Percentiles rank a stretch among this genome's conserved stretches.
Evolutionary conservation across 148 eudicot species (phyloP).

Genomic region (Fagopyrum tataricum): DNA sequence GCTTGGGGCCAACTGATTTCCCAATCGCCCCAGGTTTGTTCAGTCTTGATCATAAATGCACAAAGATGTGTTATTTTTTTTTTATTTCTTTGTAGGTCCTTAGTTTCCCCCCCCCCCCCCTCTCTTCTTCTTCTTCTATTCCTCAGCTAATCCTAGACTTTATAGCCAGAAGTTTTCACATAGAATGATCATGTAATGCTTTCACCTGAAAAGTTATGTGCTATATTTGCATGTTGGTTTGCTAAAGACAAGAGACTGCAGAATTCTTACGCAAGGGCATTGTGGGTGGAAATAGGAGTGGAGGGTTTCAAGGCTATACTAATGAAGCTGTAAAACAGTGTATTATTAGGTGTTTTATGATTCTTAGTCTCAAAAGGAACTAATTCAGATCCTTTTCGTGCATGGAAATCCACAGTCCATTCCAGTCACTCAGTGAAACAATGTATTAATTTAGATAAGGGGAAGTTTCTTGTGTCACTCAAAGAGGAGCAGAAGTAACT

Average conservation of each 20-base stretch:
- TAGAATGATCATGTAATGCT: not conserved
- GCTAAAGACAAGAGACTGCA: not conserved
- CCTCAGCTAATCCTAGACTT: not conserved
- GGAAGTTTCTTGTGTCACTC: not conserved
- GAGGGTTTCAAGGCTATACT: too few relatives aligned
- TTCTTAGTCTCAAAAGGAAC: too few relatives aligned
- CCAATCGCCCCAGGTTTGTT: constrained; percentile 66
- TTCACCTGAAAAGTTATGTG: not conserved
- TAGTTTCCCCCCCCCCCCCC: too few relatives aligned
- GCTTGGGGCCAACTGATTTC: constrained; percentile 94
- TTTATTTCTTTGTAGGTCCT: not conserved
- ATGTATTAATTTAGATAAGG: not conserved
- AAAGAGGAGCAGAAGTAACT: too few relatives aligned
- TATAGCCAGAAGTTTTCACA: not conserved
- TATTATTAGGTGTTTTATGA: too few relatives aligned
- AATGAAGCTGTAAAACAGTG: not conserved
- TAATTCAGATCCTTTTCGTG: too few relatives aligned
- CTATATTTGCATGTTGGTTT: not conserved
- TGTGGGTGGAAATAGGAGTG: too few relatives aligned
- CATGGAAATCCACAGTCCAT: too few relatives aligned
- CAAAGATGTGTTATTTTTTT: not conserved
- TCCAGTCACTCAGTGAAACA: not conserved
- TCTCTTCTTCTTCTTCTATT: not conserved
- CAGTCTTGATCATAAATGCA: not conserved
- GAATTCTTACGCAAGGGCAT: not conserved